Evolutionary conservation across 306 rosid genomes (phyloP).

Genomic region (Corylus avellana): DNA sequence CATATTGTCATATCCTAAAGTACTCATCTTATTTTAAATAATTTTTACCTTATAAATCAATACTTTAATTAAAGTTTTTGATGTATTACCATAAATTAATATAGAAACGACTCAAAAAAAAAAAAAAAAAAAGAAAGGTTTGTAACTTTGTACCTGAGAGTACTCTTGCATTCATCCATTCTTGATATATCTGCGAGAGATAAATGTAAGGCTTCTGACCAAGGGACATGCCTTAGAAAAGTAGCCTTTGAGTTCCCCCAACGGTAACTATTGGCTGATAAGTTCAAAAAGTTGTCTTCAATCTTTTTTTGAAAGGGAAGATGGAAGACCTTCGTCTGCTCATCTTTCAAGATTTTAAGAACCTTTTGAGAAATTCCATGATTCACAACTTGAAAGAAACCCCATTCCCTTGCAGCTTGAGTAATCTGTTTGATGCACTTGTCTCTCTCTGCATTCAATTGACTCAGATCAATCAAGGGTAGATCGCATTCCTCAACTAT

Average conservation of each 20-base stretch:
- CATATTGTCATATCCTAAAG: neutral
- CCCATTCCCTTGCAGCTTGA: constrained; percentile 63
- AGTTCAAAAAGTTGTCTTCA: constrained; percentile 35
- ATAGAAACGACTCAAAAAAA: neutral
- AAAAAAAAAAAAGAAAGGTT: neutral
- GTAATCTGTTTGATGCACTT: constrained; percentile 51
- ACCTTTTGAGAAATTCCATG: constrained; percentile 57
- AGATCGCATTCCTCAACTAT: constrained; percentile 42
- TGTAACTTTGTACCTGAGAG: constrained; percentile 42
- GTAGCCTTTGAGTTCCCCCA: constrained; percentile 72
- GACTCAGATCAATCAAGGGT: constrained; percentile 56
- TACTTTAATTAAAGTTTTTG: no score
- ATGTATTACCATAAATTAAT: no score
- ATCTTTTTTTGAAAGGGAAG: constrained; percentile 46
- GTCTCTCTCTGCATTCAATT: constrained; percentile 35
- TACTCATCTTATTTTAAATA: neutral
- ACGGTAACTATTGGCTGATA: constrained; percentile 47
- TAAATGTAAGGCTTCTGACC: constrained; percentile 77
- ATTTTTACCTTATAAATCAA: no score
- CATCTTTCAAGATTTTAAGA: constrained; percentile 38
- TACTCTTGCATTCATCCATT: constrained; percentile 31
- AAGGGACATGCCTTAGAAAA: constrained; percentile 44
- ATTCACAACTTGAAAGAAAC: constrained; percentile 69
- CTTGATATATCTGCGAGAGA: constrained; percentile 43
- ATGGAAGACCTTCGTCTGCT: constrained; percentile 49